Conservation (phyloP, 139 green algal species). For the Coelastrella sp. region DNA sequence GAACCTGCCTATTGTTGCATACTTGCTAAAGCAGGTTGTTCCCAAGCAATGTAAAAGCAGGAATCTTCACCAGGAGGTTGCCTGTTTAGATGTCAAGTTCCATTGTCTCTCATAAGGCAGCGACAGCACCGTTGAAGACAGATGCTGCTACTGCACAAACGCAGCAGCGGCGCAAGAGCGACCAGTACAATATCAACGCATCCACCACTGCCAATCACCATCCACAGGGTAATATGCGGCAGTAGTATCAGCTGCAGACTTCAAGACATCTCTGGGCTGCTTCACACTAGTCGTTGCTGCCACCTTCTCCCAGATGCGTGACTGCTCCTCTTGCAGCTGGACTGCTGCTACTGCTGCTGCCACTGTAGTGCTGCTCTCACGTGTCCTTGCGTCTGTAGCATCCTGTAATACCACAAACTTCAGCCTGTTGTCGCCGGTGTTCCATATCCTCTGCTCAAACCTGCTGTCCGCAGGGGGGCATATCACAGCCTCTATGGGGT, state of each 20-base stretch:
- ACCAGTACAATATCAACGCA: background rate
- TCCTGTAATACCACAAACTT: constrained; percentile 32
- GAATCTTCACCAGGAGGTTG: too few species aligned
- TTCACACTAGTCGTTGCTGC: background rate
- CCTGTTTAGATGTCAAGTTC: too few species aligned
- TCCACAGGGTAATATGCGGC: background rate
- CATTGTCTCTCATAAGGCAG: too few species aligned
- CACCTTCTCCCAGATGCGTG: background rate
- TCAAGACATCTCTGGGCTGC: background rate
- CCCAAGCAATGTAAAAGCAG: too few species aligned
- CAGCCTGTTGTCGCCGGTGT: constrained; percentile 19
- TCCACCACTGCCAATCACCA: constrained; percentile 16
- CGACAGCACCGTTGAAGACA: background rate
- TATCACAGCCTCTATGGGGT: constrained; percentile 28
- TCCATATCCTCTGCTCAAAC: constrained; percentile 3
- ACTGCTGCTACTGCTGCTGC: background rate
- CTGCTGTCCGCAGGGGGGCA: constrained; percentile 2
- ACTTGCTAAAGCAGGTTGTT: too few species aligned
- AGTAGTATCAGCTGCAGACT: background rate
- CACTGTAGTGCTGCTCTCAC: constrained; percentile 15
- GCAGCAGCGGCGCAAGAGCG: background rate
- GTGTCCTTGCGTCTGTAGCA: background rate
- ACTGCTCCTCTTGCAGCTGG: background rate
- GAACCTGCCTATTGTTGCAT: too few species aligned
- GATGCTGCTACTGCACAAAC: background rate